Conservation (phyloP, 2,329 filamentous ascomycete species). For the Ophiocordyceps robertsii region DNA sequence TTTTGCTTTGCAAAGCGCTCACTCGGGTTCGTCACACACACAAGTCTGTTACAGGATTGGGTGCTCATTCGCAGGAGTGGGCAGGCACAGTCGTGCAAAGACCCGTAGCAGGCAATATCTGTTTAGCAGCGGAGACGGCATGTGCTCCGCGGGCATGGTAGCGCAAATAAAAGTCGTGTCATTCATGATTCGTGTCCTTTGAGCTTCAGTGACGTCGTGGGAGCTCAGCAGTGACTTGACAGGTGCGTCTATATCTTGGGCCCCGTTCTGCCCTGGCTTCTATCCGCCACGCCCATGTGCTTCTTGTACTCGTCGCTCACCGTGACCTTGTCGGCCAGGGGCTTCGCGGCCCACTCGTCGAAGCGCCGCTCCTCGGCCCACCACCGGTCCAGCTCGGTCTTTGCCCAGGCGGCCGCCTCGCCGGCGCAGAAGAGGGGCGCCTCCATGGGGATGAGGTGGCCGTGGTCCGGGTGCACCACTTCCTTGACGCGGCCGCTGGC, state of each 20-base stretch:
- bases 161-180: too few relatives aligned
- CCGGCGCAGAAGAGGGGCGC: conserved; percentile 53
- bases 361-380: conserved; percentile 42
- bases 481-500: conserved; percentile 53
- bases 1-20: too few relatives aligned
- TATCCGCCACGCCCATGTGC: conserved; percentile 29
- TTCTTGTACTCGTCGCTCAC: conserved; percentile 34
- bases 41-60: too few relatives aligned
- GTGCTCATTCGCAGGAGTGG: too few relatives aligned
- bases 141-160: too few relatives aligned
- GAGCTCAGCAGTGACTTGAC: too few relatives aligned
- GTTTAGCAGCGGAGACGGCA: too few relatives aligned
- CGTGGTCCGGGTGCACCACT: conserved; percentile 48
- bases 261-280: conserved; percentile 3
- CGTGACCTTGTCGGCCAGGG: conserved; percentile 39
- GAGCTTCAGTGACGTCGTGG: too few relatives aligned
- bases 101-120: too few relatives aligned
- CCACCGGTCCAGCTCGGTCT: conserved; percentile 43
- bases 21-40: too few relatives aligned
- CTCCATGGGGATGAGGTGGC: conserved; percentile 81
- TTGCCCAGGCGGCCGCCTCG: conserved; percentile 42
- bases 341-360: conserved; percentile 37
- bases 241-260: conserved; percentile 12
- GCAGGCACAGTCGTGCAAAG: too few relatives aligned
- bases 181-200: too few relatives aligned